phyloP scores from a whole-genome alignment of 2,329 filamentous ascomycete genomes.

The Colletotrichum sp. region DNA sequence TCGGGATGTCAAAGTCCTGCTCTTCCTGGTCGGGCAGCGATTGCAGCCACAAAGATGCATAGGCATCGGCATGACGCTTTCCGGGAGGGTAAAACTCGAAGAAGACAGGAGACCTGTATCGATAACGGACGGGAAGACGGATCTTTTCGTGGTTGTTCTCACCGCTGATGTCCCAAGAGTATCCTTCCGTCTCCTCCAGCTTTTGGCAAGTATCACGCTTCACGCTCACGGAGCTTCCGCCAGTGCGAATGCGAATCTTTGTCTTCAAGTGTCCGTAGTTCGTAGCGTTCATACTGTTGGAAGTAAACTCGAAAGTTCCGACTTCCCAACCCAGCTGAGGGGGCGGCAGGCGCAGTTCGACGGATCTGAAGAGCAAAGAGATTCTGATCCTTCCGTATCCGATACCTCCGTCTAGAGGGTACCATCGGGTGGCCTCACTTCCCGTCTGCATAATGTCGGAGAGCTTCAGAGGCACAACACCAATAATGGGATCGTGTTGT shows the following conservation, averaged over 20 bases:
- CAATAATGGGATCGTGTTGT: slow-evolving; percentile 93
- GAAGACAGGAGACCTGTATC: slow-evolving; percentile 88
- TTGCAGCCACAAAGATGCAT: slow-evolving; percentile 84
- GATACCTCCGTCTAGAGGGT: slow-evolving; percentile 93
- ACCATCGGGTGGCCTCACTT: slow-evolving; percentile 89
- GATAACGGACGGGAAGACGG: slow-evolving; percentile 85
- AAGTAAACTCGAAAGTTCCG: slow-evolving; percentile 88
- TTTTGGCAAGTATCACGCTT: slow-evolving; percentile 66
- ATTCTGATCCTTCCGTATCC: slow-evolving; percentile 90
- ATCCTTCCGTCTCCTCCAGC: slow-evolving; percentile 58
- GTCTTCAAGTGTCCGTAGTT: slow-evolving; percentile 70
- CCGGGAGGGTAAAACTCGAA: slow-evolving; percentile 80
- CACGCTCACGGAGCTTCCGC: slow-evolving; percentile 79
- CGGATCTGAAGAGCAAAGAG: slow-evolving; percentile 86
- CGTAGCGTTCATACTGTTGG: slow-evolving; percentile 69
- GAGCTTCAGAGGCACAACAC: slow-evolving; percentile 86
- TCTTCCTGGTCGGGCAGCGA: slow-evolving; percentile 83
- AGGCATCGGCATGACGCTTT: slow-evolving; percentile 74
- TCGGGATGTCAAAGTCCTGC: slow-evolving; percentile 80
- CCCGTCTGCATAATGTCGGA: slow-evolving; percentile 87
- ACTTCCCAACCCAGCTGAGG: slow-evolving; percentile 92
- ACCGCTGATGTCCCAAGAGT: slow-evolving; percentile 55
- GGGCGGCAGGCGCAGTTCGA: slow-evolving; percentile 86
- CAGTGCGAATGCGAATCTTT: slow-evolving; percentile 81
- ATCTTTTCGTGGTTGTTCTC: slow-evolving; percentile 49